Base-by-base conservation (phyloP, 805 yeast genomes). In the Groenewaldozyma tartarivorans region DNA sequence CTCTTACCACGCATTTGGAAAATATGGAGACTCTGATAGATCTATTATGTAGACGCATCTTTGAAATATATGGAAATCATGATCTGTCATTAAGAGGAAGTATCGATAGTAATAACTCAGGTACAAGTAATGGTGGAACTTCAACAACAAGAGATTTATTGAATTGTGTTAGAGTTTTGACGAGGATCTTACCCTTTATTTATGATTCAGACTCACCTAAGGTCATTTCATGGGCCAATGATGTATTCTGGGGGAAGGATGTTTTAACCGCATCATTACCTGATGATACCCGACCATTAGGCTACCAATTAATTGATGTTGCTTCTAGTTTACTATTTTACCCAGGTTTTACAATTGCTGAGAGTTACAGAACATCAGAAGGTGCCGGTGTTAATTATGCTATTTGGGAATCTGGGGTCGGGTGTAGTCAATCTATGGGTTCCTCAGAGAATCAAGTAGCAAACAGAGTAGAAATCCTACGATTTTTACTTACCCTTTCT, bases 321-420 rank as follows among this genome's bases (percentile, higher is more conserved):
- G 49, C 71, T 2, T 62, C 74, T 2, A 62, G 64, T 18, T 57
- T 80, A n/a, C 56, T 80, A 33, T 79, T 79, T 54, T 65, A 67
- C 30, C 64, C 68, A 7, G 75, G 74, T 1, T 81, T 81, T 52
- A 76, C 88, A 0, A 57, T 75, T 5, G 56, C 66, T 3, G 43
- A 42, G 3, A 38, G 43, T 2, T n/a, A n/a, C n/a, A n/a, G n/a
- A n/a, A n/a, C n/a, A n/a, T 18, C 36, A 17, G 43, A 33, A 33
- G 22, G 40, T 5, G 39, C 33, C 15, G 58, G 59, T 21, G 59
- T 62, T 4, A 48, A 56, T 3, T 69, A 69, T 19, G 61, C 60
- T 38, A 65, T 81, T 1, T 87, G 96, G 95, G 94, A 83, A 50
- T 75, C 81, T 3, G 96, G 95, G 4, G 69, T 87, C 24, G 88